phyloP scores from a whole-genome alignment of 169 alveolate species.

The Plasmodium gonderi region DNA sequence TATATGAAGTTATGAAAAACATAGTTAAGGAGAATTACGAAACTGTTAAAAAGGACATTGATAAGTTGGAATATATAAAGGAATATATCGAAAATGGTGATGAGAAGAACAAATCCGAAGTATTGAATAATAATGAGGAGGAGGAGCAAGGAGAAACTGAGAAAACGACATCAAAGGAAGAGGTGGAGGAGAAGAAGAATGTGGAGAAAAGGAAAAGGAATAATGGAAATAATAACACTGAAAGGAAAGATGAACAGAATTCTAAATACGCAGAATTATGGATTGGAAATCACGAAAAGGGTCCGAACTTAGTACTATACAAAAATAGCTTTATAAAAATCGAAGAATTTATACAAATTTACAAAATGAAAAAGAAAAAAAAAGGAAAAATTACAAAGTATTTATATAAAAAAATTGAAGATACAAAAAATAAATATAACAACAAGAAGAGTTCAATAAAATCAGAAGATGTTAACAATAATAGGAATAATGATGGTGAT shows the following conservation, averaged over 20 bases:
- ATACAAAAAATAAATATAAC: not conserved
- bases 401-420: slow-evolving; percentile 17
- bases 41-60: slow-evolving; percentile 29
- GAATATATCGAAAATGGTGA: slow-evolving; percentile 5
- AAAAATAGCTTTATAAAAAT: slow-evolving; percentile 40
- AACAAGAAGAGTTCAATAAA: not conserved
- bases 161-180: not conserved
- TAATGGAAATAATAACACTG: not conserved
- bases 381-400: slow-evolving; percentile 4
- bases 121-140: not conserved
- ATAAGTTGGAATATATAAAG: slow-evolving; percentile 16
- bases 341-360: slow-evolving; percentile 29
- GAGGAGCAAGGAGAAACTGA: not conserved
- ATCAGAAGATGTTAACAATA: slow-evolving; percentile 1
- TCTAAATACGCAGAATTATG: slow-evolving; percentile 82
- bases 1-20: slow-evolving; percentile 52
- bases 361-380: slow-evolving; percentile 22
- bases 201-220: not conserved
- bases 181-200: not conserved
- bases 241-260: not conserved
- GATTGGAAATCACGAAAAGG: slow-evolving; percentile 82
- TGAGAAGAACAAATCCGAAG: not conserved
- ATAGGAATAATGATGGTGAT: not conserved
- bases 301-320: slow-evolving; percentile 75
- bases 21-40: slow-evolving; percentile 35